A percentile compares a stretch with the other conserved stretches of the same genome.
Evolutionary conservation across 139 green algal species (phyloP).

Genomic region (Yamagishiella unicocca): DNA sequence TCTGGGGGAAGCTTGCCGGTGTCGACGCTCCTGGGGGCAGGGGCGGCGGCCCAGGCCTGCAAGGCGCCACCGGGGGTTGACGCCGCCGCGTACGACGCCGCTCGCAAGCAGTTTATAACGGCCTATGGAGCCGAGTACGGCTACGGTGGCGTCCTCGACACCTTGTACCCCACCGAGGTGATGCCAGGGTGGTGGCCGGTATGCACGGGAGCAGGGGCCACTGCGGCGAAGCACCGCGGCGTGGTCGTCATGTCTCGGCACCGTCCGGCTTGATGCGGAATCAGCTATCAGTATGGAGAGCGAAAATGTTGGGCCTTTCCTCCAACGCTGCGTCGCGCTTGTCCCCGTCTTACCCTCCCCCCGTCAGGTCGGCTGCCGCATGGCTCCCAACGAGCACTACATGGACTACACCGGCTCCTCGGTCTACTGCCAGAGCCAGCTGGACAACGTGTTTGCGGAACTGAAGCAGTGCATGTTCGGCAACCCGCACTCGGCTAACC

Average conservation of each 20-base stretch:
- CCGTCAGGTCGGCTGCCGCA: constrained; percentile 69
- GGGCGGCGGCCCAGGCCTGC: neutral
- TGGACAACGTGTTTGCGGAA: constrained; percentile 71
- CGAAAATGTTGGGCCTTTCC: too few species aligned
- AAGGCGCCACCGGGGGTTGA: constrained; percentile 26
- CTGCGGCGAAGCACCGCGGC: too few species aligned
- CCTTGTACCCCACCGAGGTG: constrained; percentile 70
- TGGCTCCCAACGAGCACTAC: constrained; percentile 78
- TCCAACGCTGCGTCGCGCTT: too few species aligned
- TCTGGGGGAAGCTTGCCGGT: neutral
- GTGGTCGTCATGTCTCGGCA: too few species aligned
- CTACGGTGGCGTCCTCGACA: constrained; percentile 70
- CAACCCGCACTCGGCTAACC: constrained; percentile 84
- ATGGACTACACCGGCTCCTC: constrained; percentile 80
- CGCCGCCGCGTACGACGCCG: constrained; percentile 13
- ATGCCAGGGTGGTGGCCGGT: too few species aligned
- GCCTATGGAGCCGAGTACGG: constrained; percentile 62
- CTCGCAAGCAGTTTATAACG: constrained; percentile 45
- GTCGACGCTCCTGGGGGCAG: neutral
- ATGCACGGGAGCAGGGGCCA: neutral
- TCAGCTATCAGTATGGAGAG: too few species aligned
- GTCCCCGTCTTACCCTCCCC: neutral
- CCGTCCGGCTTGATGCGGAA: too few species aligned
- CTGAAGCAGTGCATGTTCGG: constrained; percentile 74
- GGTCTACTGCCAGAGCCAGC: constrained; percentile 72